Evolutionary conservation across 106 monocot genomes (phyloP).

Genomic region (Dioscorea zingiberensis): DNA sequence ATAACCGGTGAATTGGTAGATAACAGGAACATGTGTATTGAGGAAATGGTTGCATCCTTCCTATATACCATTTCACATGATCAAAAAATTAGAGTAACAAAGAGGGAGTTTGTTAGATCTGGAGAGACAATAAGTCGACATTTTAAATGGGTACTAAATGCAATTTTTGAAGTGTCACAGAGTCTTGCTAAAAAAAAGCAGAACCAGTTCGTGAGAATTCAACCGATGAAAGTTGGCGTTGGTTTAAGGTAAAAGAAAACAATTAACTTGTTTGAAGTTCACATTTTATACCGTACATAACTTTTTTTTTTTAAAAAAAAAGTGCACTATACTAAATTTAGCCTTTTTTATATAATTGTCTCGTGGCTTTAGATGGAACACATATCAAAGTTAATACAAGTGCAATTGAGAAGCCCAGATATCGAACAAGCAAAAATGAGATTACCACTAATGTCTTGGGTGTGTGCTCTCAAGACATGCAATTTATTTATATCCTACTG

Average conservation of each 20-base stretch:
- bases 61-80: not conserved
- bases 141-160: not conserved
- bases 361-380: no score
- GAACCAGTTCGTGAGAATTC: not conserved
- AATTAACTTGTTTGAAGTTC: not conserved
- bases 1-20: no score
- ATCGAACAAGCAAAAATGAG: not conserved
- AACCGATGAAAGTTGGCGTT: not conserved
- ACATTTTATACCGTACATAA: no score
- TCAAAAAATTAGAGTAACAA: not conserved
- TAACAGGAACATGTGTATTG: not conserved
- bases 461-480: constrained; percentile 10
- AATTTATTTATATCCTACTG: constrained; percentile 4
- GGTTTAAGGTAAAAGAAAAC: not conserved
- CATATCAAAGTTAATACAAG: constrained; percentile 2
- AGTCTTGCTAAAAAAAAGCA: not conserved
- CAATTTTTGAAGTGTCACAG: not conserved
- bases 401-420: not conserved
- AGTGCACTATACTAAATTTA: no score
- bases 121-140: not conserved
- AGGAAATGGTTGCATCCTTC: constrained; percentile 5
- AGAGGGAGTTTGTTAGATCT: constrained; percentile 1
- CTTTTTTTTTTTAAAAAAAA: no score
- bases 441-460: constrained; percentile 7
- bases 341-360: no score